These are phyloP conservation scores for Onygenales sp. DNA, from an alignment of 2,329 filamentous ascomycete species.

Conservation along the genomic window DNA sequence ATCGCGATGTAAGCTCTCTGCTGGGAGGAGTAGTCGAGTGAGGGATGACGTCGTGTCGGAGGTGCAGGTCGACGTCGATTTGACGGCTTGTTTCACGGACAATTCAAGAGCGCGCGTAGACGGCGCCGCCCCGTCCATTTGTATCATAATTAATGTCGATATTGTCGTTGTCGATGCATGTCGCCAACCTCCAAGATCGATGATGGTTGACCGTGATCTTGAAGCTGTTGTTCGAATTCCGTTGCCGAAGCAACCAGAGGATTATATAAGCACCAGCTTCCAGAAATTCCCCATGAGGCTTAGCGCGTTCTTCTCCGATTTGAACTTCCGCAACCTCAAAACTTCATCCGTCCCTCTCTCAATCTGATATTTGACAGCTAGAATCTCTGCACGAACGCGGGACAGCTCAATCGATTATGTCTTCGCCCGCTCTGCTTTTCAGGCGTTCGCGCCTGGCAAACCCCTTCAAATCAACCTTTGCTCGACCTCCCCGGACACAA, in stretches of 20 bases:
- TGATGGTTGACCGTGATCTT: not conserved
- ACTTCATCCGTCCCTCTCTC: too few relatives aligned
- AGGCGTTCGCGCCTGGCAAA: slow-evolving; percentile 1
- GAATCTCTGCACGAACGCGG: not conserved
- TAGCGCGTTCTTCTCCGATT: not conserved
- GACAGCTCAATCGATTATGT: not conserved
- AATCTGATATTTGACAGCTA: not conserved
- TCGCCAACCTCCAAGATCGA: not conserved
- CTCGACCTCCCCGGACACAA: not conserved
- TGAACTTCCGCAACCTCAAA: not conserved
- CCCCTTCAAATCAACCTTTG: slow-evolving; percentile 9
- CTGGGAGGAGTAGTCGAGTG: slow-evolving; percentile 27
- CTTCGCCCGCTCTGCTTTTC: not conserved
- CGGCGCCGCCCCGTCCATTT: slow-evolving; percentile 1
- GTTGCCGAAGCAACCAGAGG: slow-evolving; percentile 1
- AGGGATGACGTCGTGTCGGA: slow-evolving; percentile 29
- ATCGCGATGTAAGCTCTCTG: slow-evolving; percentile 12
- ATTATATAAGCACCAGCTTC: not conserved
- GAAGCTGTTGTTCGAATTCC: not conserved
- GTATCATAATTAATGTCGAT: not conserved
- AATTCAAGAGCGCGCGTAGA: slow-evolving; percentile 22
- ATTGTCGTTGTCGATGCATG: not conserved
- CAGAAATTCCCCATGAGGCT: not conserved
- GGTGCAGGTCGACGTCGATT: slow-evolving; percentile 46
- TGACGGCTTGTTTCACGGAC: slow-evolving; percentile 46